Base-by-base conservation (phyloP, 768 basidiomycete species). In the Sutorius australiensis region DNA sequence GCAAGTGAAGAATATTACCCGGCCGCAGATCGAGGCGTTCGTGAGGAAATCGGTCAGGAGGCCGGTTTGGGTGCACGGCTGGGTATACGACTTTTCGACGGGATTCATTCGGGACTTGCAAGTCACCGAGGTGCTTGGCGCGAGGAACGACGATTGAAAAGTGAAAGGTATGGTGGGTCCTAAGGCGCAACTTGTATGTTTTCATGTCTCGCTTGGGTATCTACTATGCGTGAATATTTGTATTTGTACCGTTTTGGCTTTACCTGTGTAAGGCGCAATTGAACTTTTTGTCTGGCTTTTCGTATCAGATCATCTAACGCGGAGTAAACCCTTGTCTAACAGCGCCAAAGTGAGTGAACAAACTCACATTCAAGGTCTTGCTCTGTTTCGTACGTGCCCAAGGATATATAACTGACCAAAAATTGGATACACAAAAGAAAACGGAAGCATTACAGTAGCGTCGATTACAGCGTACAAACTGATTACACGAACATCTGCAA, bases 401-500 rank as follows among this genome's bases (percentile, higher is more conserved):
- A 24, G 24, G 24, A 24, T 24, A 24, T 24, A 24, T n/a, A 9
- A 37, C 8, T 4, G 8, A 37, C n/a, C n/a, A 37, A 7, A 4
- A 19, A 38, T 38, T 17, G 0, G 11, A 38, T 12, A 31, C 12
- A 17, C 11, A 31, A 31, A 17, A 13, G 12, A 7, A 16, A 37
- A 42, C 28, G 6, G 8, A 42, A 42, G 4, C 10, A 57, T 50
- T 58, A 58, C 42, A 48, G 12, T 53, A 53, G 32, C 6, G 31
- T 32, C 41, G 21, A 37, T 17, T 58, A 53, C 36, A 36, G 33
- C 34, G 50, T 50, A 46, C 48, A 59, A 37, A 31, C 17, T 24
- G 24, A 51, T 73, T 72, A 94, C 60, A 95, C 83, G 71, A 92
- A 93, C 71, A 86, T 84, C 67, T 89, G 89, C 58, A 95, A 67